These are phyloP conservation scores for Xylaria sp. DNA, from an alignment of 2,329 filamentous ascomycete species.

Conservation along the genomic window DNA sequence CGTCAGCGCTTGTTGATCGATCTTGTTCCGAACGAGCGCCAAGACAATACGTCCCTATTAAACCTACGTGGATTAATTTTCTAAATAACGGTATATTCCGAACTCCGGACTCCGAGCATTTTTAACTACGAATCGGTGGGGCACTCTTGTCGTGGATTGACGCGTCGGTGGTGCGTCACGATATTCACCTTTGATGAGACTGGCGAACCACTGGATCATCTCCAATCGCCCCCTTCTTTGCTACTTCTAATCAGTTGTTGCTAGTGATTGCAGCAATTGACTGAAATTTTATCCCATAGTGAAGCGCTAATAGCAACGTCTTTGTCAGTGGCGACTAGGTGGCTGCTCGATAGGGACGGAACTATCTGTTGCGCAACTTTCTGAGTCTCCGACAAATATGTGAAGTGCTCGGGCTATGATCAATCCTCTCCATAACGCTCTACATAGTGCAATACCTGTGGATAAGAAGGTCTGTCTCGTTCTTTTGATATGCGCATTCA, in stretches of 20 bases:
- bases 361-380: not conserved
- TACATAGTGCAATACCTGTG: not conserved
- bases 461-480: not conserved
- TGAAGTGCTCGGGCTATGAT: not conserved
- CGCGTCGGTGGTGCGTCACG: not conserved
- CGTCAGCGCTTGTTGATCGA: slow-evolving; percentile 5
- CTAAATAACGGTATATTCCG: slow-evolving; percentile 4
- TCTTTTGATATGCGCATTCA: slow-evolving; percentile 3
- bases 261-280: not conserved
- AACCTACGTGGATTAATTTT: too few species aligned
- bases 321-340: not conserved
- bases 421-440: not conserved
- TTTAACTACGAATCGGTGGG: not conserved
- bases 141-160: not conserved
- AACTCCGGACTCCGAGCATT: slow-evolving; percentile 12
- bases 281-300: not conserved
- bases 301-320: not conserved
- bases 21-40: slow-evolving; percentile 8
- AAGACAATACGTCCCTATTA: not conserved
- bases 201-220: not conserved
- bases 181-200: not conserved
- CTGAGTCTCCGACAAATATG: not conserved
- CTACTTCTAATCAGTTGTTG: not conserved
- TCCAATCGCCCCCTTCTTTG: not conserved
- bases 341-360: not conserved